These are phyloP conservation scores for Pleurotus citrinopileatus DNA, from an alignment of 768 basidiomycete genomes.

Conservation along the genomic window DNA sequence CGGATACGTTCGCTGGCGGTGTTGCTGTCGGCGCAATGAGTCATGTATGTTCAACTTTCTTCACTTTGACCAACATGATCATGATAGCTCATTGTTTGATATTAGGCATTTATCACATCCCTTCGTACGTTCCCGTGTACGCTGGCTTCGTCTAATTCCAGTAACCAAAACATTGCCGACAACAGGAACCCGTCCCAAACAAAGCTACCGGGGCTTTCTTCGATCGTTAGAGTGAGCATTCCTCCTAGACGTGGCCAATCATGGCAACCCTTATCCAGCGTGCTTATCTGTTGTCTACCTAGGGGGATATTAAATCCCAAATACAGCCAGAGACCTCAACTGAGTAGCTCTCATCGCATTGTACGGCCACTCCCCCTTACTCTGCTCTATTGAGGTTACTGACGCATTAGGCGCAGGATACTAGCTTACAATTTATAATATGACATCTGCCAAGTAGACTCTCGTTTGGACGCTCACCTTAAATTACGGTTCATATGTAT, in stretches of 20 bases:
- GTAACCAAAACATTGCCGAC: not conserved
- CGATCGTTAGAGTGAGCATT: slow-evolving; percentile 46
- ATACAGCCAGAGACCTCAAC: slow-evolving; percentile 70
- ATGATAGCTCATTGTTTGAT: slow-evolving; percentile 1
- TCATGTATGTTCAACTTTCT: slow-evolving; percentile 47
- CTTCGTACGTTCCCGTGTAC: slow-evolving; percentile 32
- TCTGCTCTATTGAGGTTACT: too few species aligned
- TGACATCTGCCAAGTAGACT: too few species aligned
- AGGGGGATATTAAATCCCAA: slow-evolving; percentile 55
- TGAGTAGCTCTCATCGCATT: slow-evolving; percentile 71
- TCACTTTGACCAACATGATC: not conserved
- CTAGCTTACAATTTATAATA: too few species aligned
- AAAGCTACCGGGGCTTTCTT: slow-evolving; percentile 66
- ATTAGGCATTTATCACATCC: slow-evolving; percentile 58
- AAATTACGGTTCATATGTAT: too few species aligned
- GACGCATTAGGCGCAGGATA: too few species aligned
- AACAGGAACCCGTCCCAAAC: slow-evolving; percentile 47
- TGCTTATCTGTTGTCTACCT: not conserved
- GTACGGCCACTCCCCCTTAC: too few species aligned
- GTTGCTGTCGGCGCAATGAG: slow-evolving; percentile 80
- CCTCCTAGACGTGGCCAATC: not conserved
- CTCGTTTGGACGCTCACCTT: too few species aligned
- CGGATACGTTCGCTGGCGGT: slow-evolving; percentile 63
- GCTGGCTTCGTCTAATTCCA: not conserved
- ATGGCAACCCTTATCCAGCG: not conserved